Percentiles rank a stretch among this genome's conserved stretches.
phyloP scores from a whole-genome alignment of 1,284 basidiomycete species.

The Cryptococcus deneoformans region DNA sequence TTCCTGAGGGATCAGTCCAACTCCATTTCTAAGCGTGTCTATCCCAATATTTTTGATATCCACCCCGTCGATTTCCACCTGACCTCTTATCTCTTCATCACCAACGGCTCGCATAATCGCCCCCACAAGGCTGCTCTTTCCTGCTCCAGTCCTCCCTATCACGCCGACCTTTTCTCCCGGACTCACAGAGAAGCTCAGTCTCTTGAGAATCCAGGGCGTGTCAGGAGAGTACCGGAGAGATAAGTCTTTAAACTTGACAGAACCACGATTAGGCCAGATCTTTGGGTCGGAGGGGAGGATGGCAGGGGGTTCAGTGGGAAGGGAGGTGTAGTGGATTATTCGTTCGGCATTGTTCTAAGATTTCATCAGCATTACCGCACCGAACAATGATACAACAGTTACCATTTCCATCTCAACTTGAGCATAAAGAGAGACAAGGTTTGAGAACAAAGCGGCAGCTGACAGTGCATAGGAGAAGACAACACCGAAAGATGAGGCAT shows the following conservation, averaged over 20 bases:
- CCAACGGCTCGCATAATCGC: conserved; percentile 60
- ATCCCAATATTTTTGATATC: conserved; percentile 59
- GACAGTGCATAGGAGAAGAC: conserved; percentile 37
- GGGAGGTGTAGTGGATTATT: conserved; percentile 30
- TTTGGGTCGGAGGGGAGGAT: conserved; percentile 17
- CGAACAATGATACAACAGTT: not conserved
- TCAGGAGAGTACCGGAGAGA: conserved; percentile 42
- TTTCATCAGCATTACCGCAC: not conserved
- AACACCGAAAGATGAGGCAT: conserved; percentile 38
- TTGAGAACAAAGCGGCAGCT: conserved; percentile 20
- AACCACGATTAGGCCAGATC: conserved; percentile 39
- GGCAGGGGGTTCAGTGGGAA: conserved; percentile 25
- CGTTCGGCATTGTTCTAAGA: conserved; percentile 36
- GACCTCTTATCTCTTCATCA: conserved; percentile 56
- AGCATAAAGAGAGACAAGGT: conserved; percentile 25
- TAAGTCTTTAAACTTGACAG: conserved; percentile 42
- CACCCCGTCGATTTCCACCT: conserved; percentile 65
- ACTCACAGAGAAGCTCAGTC: conserved; percentile 30
- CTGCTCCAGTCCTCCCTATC: conserved; percentile 68
- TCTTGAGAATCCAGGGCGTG: conserved; percentile 42
- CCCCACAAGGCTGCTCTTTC: conserved; percentile 58
- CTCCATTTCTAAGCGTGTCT: conserved; percentile 53
- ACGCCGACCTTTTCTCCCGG: conserved; percentile 58
- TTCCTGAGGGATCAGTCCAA: conserved; percentile 60
- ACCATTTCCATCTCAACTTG: conserved; percentile 37